These are phyloP conservation scores for Verticillium zaregamsianum DNA, from an alignment of 2,329 filamentous ascomycete genomes.

Conservation along the genomic window DNA sequence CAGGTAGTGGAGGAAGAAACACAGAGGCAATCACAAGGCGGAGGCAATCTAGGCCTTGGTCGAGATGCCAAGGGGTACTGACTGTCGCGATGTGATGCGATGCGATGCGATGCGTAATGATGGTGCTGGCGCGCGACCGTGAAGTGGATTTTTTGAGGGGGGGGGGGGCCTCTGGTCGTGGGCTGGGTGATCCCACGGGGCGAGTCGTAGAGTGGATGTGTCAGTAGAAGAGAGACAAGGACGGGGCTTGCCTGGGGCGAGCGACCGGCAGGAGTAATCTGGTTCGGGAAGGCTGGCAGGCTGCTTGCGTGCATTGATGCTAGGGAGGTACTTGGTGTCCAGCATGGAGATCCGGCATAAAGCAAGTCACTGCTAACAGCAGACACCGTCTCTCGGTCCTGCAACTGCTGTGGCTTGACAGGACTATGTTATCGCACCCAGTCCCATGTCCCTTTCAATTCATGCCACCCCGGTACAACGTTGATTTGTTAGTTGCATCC, in stretches of 20 bases:
- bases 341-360: background rate
- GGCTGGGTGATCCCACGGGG: background rate
- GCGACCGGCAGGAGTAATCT: background rate
- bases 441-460: background rate
- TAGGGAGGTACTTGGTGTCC: background rate
- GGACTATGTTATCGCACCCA: background rate
- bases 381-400: background rate
- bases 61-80: no score
- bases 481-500: no score
- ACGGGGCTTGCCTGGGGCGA: background rate
- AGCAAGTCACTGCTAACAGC: background rate
- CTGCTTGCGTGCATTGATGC: background rate
- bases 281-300: background rate
- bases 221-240: background rate
- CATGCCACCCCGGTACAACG: no score
- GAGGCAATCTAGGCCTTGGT: background rate
- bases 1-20: background rate
- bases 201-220: background rate
- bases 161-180: background rate
- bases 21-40: background rate
- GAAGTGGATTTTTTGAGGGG: background rate
- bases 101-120: background rate
- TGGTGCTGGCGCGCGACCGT: background rate
- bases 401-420: background rate
- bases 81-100: background rate